A percentile compares a stretch with the other conserved stretches of the same genome.
phyloP scores from a whole-genome alignment of 23 red algal species.

The Gracilaria caudata region DNA sequence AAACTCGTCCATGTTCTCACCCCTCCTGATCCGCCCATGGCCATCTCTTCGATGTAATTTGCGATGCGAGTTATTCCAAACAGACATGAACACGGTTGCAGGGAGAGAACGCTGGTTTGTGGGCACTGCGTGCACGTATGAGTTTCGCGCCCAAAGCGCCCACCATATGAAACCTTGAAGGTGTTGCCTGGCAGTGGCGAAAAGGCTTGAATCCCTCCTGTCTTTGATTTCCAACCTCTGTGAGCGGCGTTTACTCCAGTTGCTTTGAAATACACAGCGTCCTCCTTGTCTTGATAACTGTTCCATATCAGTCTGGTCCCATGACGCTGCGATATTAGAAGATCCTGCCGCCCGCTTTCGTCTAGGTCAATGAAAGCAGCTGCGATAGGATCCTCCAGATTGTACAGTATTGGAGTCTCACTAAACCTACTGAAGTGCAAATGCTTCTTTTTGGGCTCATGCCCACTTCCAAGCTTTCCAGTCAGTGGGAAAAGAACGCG shows the following conservation, averaged over 20 bases:
- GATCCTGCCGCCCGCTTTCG: conserved; percentile 86
- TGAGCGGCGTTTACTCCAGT: conserved; percentile 56
- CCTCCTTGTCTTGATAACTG: conserved; percentile 51
- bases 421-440: conserved; percentile 12
- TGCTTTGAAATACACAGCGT: conserved; percentile 74
- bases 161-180: conserved; percentile 85
- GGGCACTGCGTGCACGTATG: conserved; percentile 92
- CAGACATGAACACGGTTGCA: conserved; percentile 88
- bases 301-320: conserved; percentile 82
- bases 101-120: conserved; percentile 61
- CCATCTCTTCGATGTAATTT: conserved; percentile 96
- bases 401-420: conserved; percentile 44
- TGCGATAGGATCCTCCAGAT: conserved; percentile 67
- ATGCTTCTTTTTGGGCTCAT: background rate
- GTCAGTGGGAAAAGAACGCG: conserved; percentile 48
- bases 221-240: conserved; percentile 3
- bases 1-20: conserved; percentile 91
- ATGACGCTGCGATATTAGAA: conserved; percentile 66
- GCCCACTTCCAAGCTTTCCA: conserved; percentile 5
- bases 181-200: conserved; percentile 78
- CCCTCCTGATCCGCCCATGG: conserved; percentile 71
- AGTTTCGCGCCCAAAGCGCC: conserved; percentile 56
- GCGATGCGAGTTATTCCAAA: conserved; percentile 88
- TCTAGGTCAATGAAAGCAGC: conserved; percentile 86
- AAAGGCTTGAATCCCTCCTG: conserved; percentile 30